Percentiles rank a stretch among this genome's conserved stretches.
Conservation (phyloP, 208 protist species). For the Leishmania aethiopica region DNA sequence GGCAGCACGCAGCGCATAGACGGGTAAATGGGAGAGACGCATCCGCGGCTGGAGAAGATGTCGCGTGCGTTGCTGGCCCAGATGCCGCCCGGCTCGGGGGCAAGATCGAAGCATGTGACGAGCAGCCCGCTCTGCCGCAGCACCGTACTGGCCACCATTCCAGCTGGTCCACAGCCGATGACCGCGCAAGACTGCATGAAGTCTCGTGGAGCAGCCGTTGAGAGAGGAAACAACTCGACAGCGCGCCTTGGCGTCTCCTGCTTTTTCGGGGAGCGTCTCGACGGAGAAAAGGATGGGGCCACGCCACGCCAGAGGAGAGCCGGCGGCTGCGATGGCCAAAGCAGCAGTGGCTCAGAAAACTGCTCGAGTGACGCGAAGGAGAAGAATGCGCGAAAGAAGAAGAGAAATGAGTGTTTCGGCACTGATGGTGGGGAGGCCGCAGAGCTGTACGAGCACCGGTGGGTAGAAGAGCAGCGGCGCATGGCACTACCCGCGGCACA, state of each 20-base stretch:
- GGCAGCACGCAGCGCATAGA: slow-evolving; percentile 84
- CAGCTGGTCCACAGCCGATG: slow-evolving; percentile 87
- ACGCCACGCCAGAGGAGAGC: not conserved
- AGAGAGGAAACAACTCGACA: not conserved
- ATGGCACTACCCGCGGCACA: too few species aligned
- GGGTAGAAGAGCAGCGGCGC: not conserved
- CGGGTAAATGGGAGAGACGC: slow-evolving; percentile 79
- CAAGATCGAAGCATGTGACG: slow-evolving; percentile 89
- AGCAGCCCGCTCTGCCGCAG: slow-evolving; percentile 79
- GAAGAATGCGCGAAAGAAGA: not conserved
- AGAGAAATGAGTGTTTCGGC: not conserved
- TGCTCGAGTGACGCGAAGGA: not conserved
- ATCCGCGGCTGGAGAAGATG: slow-evolving; percentile 66
- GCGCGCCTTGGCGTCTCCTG: not conserved
- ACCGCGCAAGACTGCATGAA: slow-evolving; percentile 86
- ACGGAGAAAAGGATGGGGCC: not conserved
- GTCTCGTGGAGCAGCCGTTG: not conserved
- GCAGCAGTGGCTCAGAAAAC: not conserved
- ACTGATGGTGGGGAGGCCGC: not conserved
- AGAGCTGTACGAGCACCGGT: not conserved
- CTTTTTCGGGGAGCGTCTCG: not conserved
- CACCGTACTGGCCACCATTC: slow-evolving; percentile 69
- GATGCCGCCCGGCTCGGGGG: slow-evolving; percentile 68
- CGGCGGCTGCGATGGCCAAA: too few species aligned
- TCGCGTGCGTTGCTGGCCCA: slow-evolving; percentile 74